These are phyloP conservation scores for Debaryomycetaceae sp. DNA, from an alignment of 1,139 yeast genomes.

Conservation along the genomic window DNA sequence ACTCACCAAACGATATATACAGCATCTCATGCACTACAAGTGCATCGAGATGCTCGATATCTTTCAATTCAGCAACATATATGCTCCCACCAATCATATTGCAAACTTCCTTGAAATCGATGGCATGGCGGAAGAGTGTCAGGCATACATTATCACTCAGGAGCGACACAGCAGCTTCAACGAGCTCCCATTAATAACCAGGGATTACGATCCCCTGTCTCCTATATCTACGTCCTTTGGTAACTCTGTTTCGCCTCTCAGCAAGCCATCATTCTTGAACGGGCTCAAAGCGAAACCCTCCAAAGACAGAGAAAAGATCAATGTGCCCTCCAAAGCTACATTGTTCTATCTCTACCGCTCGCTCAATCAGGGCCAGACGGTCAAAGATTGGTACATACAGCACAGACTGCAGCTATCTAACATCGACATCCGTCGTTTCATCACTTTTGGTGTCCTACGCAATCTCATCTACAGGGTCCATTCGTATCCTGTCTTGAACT, in stretches of 20 bases:
- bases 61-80: conserved; percentile 83
- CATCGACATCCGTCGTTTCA: conserved; percentile 78
- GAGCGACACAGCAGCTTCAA: conserved; percentile 5
- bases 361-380: conserved; percentile 71
- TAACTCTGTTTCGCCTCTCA: conserved; percentile 7
- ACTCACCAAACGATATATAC: conserved; percentile 81
- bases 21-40: conserved; percentile 85
- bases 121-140: conserved; percentile 79
- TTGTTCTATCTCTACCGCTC: conserved; percentile 76
- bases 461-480: conserved; percentile 80
- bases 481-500: conserved; percentile 62
- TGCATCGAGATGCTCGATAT: conserved; percentile 81
- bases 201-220: not conserved
- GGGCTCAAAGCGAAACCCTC: conserved; percentile 3
- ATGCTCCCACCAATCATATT: conserved; percentile 83
- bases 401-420: conserved; percentile 56
- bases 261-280: conserved; percentile 4
- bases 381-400: conserved; percentile 75
- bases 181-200: conserved; percentile 2
- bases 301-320: conserved; percentile 14
- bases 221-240: conserved; percentile 2
- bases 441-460: conserved; percentile 81
- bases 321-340: conserved; percentile 60
- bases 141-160: conserved; percentile 60
- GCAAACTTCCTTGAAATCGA: conserved; percentile 62